Percentiles rank a stretch among this genome's conserved stretches.
phyloP scores from a whole-genome alignment of 2,329 filamentous ascomycete genomes.

The Fusarium sp. region DNA sequence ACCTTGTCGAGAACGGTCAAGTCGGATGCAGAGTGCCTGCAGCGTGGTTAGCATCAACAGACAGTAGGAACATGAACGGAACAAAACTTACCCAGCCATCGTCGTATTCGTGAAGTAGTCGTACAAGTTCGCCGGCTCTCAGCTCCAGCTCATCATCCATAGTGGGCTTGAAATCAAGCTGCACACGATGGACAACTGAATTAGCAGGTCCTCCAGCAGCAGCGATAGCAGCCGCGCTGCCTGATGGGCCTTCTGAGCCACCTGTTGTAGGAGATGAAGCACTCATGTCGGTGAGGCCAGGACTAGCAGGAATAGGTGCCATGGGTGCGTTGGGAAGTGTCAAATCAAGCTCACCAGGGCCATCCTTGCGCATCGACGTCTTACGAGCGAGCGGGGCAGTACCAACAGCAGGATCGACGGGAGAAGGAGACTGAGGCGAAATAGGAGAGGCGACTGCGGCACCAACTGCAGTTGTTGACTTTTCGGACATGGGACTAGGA shows the following conservation, averaged over 20 bases:
- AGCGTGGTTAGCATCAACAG: constrained; percentile 47
- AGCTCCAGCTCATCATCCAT: constrained; percentile 93
- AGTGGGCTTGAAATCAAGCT: constrained; percentile 92
- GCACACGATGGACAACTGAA: constrained; percentile 85
- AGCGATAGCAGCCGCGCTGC: constrained; percentile 68
- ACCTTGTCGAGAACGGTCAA: constrained; percentile 92
- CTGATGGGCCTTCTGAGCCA: constrained; percentile 54
- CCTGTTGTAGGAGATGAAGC: constrained; percentile 64
- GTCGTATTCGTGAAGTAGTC: constrained; percentile 94
- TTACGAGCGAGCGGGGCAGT: constrained; percentile 61
- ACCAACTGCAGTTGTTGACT: constrained; percentile 22
- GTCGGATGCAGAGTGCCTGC: constrained; percentile 87
- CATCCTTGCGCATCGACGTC: constrained; percentile 66
- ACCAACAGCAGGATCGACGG: constrained; percentile 48
- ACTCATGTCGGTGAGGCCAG: constrained; percentile 72
- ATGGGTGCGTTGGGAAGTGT: constrained; percentile 56
- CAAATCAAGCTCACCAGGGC: constrained; percentile 64
- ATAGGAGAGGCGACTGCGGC: constrained; percentile 47
- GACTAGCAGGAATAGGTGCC: constrained; percentile 63
- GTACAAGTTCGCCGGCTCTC: constrained; percentile 82
- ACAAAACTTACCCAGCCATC: constrained; percentile 86
- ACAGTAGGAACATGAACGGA: not conserved
- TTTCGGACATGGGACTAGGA: constrained; percentile 51
- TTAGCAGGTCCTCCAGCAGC: constrained; percentile 69
- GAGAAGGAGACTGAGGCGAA: constrained; percentile 29